Percentiles rank a stretch among this genome's conserved stretches.
These are phyloP conservation scores for Suhomyces bribrorum DNA, from an alignment of 1,139 yeast genomes.

Conservation along the genomic window DNA sequence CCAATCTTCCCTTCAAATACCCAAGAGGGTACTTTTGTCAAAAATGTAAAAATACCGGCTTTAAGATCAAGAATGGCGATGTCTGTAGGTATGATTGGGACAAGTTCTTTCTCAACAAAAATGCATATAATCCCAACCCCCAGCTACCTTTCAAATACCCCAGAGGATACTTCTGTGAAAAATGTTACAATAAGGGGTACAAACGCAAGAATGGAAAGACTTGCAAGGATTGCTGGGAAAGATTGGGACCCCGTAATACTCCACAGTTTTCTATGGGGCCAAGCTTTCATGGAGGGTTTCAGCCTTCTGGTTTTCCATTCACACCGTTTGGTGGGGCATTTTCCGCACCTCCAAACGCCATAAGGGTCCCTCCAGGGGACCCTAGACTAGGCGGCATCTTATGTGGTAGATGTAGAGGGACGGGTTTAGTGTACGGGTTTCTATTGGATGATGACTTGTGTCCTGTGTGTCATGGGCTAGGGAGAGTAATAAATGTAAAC, in stretches of 20 bases:
- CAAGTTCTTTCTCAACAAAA: constrained; percentile 26
- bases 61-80: constrained; percentile 29
- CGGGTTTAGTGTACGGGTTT: constrained; percentile 52
- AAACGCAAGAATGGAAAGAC: constrained; percentile 62
- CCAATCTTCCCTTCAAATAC: constrained; percentile 56
- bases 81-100: constrained; percentile 43
- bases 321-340: constrained; percentile 2
- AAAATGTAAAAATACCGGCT: constrained; percentile 47
- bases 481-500: constrained; percentile 40
- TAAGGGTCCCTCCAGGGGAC: constrained; percentile 74
- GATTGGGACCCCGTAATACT: constrained; percentile 52
- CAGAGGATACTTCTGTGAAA: constrained; percentile 56
- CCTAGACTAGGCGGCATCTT: constrained; percentile 78
- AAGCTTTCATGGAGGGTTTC: background rate
- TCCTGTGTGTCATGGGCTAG: constrained; percentile 65
- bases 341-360: constrained; percentile 3
- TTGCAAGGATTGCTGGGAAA: constrained; percentile 73
- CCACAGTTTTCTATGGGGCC: constrained; percentile 7
- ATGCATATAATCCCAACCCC: constrained; percentile 45
- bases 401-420: constrained; percentile 79
- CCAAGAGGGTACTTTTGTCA: constrained; percentile 39
- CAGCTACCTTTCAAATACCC: constrained; percentile 57
- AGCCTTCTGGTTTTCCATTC: constrained; percentile 1
- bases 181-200: constrained; percentile 76
- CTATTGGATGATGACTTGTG: constrained; percentile 61